Percentiles rank a stretch among this genome's conserved stretches.
These are phyloP conservation scores for Teratosphaeria nubilosa DNA, from an alignment of 2,329 filamentous ascomycete species.

Conservation along the genomic window DNA sequence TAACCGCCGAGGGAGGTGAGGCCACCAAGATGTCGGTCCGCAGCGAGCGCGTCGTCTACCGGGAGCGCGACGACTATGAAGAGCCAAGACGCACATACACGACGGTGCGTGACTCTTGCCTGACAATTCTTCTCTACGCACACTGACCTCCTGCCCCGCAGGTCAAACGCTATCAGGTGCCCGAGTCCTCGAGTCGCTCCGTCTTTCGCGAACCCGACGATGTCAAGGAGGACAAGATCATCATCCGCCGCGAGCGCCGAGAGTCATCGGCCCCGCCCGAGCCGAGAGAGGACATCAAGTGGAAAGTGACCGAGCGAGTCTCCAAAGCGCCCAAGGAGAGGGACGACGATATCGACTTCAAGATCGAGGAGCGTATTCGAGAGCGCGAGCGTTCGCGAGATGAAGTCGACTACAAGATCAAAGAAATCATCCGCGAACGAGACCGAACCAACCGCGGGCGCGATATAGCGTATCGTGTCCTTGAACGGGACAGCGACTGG, in stretches of 20 bases:
- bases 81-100: conserved; percentile 36
- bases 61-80: conserved; percentile 34
- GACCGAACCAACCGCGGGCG: conserved; percentile 19
- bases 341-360: conserved; percentile 16
- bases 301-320: conserved; percentile 1
- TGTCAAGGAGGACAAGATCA: conserved; percentile 38
- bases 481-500: conserved; percentile 22
- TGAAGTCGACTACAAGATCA: conserved; percentile 26
- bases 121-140: background rate
- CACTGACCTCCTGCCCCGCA: background rate
- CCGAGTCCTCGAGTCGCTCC: conserved; percentile 30
- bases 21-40: conserved; percentile 27
- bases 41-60: conserved; percentile 29
- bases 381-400: conserved; percentile 11
- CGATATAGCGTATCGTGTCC: conserved; percentile 23
- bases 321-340: background rate
- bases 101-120: background rate
- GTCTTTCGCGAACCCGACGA: conserved; percentile 23
- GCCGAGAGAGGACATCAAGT: conserved; percentile 2
- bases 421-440: conserved; percentile 28
- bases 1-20: background rate
- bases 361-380: conserved; percentile 13
- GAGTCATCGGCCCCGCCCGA: conserved; percentile 7
- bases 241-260: conserved; percentile 33
- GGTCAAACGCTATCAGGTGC: conserved; percentile 51